Conservation (phyloP, 352 stramenopile genomes). For the Phytophthora cryptogea region DNA sequence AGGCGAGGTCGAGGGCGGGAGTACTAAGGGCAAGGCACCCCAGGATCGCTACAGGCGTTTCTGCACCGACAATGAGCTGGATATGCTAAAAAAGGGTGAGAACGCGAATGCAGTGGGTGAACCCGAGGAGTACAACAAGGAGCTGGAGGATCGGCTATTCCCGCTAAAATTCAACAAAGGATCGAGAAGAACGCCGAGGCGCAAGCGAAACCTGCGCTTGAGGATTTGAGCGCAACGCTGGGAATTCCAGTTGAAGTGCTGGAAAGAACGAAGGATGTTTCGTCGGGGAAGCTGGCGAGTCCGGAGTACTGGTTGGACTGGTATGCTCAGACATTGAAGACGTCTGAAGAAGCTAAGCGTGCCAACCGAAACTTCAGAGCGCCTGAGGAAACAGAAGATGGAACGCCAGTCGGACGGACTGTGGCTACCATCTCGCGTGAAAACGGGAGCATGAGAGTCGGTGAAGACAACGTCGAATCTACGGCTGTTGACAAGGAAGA, state of each 20-base stretch:
- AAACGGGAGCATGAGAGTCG: no score
- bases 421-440: no score
- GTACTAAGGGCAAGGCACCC: neutral
- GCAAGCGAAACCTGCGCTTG: neutral
- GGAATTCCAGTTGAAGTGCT: neutral
- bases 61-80: constrained; percentile 1
- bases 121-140: constrained; percentile 6
- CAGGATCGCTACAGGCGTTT: neutral
- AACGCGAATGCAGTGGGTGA: neutral
- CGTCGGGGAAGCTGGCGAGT: no score
- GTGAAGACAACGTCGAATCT: no score
- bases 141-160: neutral
- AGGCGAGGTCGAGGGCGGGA: no score
- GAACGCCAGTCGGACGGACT: no score
- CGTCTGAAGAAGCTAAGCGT: neutral
- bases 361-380: neutral
- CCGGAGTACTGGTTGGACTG: neutral
- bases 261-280: neutral
- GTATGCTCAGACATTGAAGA: neutral
- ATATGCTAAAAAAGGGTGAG: neutral
- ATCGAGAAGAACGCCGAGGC: neutral
- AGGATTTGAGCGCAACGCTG: neutral
- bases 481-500: no score
- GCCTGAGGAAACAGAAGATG: no score
- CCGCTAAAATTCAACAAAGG: neutral